phyloP scores from a whole-genome alignment of 495 filamentous ascomycete species.

The Penicillium diatomitis region DNA sequence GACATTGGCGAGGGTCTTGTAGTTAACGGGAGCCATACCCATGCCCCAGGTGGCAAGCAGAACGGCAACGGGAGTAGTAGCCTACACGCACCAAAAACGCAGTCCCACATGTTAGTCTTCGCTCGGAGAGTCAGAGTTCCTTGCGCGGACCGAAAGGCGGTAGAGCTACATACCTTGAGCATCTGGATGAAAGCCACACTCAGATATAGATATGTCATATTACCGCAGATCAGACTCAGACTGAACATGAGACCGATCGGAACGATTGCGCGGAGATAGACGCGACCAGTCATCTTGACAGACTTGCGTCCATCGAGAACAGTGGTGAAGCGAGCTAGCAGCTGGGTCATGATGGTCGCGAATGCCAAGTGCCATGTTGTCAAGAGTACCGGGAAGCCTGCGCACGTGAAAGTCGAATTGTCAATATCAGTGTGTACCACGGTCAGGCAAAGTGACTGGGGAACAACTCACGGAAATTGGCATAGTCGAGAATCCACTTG shows the following conservation, averaged over 20 bases:
- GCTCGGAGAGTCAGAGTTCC: no score
- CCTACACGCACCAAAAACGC: constrained; percentile 35
- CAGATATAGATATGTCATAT: constrained; percentile 86
- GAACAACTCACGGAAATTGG: constrained; percentile 65
- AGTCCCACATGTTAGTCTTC: not conserved
- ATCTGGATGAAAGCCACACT: constrained; percentile 96
- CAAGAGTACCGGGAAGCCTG: constrained; percentile 50
- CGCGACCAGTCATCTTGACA: constrained; percentile 86
- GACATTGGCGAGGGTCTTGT: constrained; percentile 77
- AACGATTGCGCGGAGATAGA: constrained; percentile 85
- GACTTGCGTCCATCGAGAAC: constrained; percentile 82
- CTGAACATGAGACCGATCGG: constrained; percentile 92
- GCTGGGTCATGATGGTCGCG: constrained; percentile 82
- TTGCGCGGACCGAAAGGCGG: not conserved
- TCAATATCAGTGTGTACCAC: not conserved
- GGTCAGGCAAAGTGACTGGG: not conserved
- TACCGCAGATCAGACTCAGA: constrained; percentile 88
- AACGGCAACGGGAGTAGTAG: constrained; percentile 84
- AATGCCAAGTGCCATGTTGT: constrained; percentile 91
- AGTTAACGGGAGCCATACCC: constrained; percentile 64
- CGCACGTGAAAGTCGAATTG: not conserved
- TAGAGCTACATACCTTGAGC: constrained; percentile 61
- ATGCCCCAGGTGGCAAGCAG: constrained; percentile 77
- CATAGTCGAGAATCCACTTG: constrained; percentile 88
- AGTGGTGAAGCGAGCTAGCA: constrained; percentile 75